These are phyloP conservation scores for Kwoniella mangroviensis DNA, from an alignment of 768 basidiomycete genomes.

Conservation along the genomic window DNA sequence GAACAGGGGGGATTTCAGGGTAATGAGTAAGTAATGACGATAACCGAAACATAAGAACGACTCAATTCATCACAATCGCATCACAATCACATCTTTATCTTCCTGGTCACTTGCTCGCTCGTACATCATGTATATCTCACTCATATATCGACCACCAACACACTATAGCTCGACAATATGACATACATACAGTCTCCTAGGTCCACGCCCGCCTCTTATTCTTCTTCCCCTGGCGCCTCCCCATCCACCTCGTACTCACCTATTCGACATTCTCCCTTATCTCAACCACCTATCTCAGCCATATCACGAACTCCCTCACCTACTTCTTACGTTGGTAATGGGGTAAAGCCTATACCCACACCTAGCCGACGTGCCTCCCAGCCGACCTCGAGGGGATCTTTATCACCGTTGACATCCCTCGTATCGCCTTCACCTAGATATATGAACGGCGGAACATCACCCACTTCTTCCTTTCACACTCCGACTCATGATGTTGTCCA, in stretches of 20 bases:
- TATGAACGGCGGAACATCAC: not conserved
- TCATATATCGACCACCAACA: not conserved
- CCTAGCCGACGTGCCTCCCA: not conserved
- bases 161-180: not conserved
- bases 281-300: constrained; percentile 23
- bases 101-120: too few species aligned
- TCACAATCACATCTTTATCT: not conserved
- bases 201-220: not conserved
- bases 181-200: not conserved
- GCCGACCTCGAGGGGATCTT: not conserved
- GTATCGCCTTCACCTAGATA: constrained; percentile 4
- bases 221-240: not conserved
- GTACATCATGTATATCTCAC: not conserved
- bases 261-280: constrained; percentile 25
- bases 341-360: not conserved
- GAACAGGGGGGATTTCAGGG: not conserved
- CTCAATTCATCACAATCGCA: not conserved
- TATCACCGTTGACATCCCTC: constrained; percentile 7
- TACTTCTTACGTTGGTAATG: not conserved
- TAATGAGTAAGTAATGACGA: not conserved
- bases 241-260: constrained; percentile 14
- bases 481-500: too few species aligned
- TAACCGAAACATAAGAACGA: not conserved
- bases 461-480: not conserved
- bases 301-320: constrained; percentile 19